Conservation (phyloP, 306 rosid genomes). For the Lithocarpus polystachyus region DNA sequence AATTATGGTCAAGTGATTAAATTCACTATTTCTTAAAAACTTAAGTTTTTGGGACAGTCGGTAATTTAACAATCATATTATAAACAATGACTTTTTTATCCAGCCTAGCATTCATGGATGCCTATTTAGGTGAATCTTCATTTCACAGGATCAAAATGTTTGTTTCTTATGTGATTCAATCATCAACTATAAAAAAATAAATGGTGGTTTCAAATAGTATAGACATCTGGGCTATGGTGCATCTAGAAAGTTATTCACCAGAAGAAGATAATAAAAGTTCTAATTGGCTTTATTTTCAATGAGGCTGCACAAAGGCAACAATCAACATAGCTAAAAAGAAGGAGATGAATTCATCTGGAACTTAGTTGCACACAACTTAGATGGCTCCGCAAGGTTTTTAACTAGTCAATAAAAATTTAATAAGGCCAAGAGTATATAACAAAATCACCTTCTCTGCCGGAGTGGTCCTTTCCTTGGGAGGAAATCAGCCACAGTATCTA, state of each 20-base stretch:
- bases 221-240: neutral
- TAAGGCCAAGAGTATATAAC: slow-evolving; percentile 8
- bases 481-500: slow-evolving; percentile 94
- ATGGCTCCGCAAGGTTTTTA: neutral
- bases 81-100: neutral
- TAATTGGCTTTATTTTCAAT: neutral
- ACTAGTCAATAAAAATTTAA: neutral
- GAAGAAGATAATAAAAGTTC: neutral
- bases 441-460: slow-evolving; percentile 73
- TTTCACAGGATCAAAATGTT: neutral
- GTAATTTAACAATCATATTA: neutral
- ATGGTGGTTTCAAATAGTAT: neutral
- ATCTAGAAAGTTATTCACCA: neutral
- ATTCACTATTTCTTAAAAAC: no score
- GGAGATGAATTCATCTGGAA: neutral
- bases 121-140: neutral
- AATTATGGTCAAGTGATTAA: no score
- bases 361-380: neutral
- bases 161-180: neutral
- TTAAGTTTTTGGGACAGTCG: no score
- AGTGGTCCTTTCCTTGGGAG: slow-evolving; percentile 82
- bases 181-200: neutral
- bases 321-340: neutral
- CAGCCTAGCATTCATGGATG: neutral
- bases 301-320: neutral